A percentile compares a stretch with the other conserved stretches of the same genome.
phyloP scores from a whole-genome alignment of 208 protist species.

The Leishmania guyanensis region DNA sequence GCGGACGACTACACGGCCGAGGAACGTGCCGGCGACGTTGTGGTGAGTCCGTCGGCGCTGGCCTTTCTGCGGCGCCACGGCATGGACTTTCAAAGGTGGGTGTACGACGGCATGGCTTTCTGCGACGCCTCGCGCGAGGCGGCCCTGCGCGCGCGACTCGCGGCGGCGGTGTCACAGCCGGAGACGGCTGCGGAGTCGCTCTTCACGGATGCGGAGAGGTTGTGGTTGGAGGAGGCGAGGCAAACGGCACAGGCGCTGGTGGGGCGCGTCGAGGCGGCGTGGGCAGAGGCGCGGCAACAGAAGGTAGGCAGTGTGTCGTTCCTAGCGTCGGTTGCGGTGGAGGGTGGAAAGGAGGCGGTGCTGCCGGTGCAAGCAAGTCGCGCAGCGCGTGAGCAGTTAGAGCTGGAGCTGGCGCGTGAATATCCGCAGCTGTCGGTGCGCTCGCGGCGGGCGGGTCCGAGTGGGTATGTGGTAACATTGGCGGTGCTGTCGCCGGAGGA shows the following conservation, averaged over 20 bases:
- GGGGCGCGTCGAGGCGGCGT: slow-evolving; percentile 29
- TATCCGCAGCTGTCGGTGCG: slow-evolving; percentile 40
- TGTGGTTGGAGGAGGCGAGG: slow-evolving; percentile 43
- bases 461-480: slow-evolving; percentile 37
- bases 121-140: slow-evolving; percentile 44
- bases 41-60: slow-evolving; percentile 62
- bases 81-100: slow-evolving; percentile 86
- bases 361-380: slow-evolving; percentile 43
- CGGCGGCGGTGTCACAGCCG: slow-evolving; percentile 4
- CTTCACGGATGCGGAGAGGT: slow-evolving; percentile 55
- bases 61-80: slow-evolving; percentile 70
- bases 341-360: slow-evolving; percentile 44
- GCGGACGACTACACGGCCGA: slow-evolving; percentile 40
- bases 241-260: slow-evolving; percentile 34
- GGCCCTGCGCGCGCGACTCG: slow-evolving; percentile 34
- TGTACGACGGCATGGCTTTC: slow-evolving; percentile 66
- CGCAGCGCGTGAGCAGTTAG: slow-evolving; percentile 46
- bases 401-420: slow-evolving; percentile 21
- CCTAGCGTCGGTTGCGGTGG: slow-evolving; percentile 23
- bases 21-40: slow-evolving; percentile 43
- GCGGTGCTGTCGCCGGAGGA: slow-evolving; percentile 43
- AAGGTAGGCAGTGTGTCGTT: slow-evolving; percentile 7
- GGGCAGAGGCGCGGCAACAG: slow-evolving; percentile 2
- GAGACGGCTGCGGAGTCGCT: slow-evolving; percentile 9
- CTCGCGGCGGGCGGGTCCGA: slow-evolving; percentile 42